phyloP scores from a whole-genome alignment of 2,329 filamentous ascomycete species.

The Phyllosticta citrichinensis region DNA sequence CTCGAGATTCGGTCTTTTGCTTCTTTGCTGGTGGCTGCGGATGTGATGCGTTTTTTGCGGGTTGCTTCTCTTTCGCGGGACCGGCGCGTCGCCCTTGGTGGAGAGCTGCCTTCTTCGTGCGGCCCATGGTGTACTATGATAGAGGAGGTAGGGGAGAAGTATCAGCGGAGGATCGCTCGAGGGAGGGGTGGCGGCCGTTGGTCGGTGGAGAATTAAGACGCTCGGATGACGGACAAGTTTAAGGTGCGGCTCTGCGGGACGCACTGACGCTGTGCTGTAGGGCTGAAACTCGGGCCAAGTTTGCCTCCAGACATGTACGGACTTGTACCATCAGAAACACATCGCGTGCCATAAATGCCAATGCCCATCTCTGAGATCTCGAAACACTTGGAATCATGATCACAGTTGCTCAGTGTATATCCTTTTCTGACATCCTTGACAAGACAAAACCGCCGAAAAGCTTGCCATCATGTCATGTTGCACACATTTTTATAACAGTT shows the following conservation, averaged over 20 bases:
- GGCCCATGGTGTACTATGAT: background rate
- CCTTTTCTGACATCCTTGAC: no score
- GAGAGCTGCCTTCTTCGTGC: background rate
- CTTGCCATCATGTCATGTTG: no score
- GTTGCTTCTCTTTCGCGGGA: background rate
- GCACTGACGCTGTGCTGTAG: slow-evolving; percentile 3
- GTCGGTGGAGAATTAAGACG: background rate
- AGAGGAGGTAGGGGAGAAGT: background rate
- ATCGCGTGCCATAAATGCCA: no score
- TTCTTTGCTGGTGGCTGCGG: background rate
- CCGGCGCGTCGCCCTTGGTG: background rate
- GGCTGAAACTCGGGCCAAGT: slow-evolving; percentile 2
- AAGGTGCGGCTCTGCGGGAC: slow-evolving; percentile 12
- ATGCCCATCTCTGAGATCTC: no score
- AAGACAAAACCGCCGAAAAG: no score
- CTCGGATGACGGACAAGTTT: slow-evolving; percentile 5
- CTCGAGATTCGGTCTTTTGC: background rate
- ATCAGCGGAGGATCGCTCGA: background rate
- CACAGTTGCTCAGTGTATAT: no score
- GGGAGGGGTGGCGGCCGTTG: background rate
- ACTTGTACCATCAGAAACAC: background rate
- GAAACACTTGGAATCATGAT: no score
- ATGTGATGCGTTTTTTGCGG: background rate
- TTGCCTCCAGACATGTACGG: background rate
- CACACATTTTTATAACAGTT: background rate